These are phyloP conservation scores for Pseudogymnoascus sp. DNA, from an alignment of 2,329 filamentous ascomycete genomes.

Conservation along the genomic window DNA sequence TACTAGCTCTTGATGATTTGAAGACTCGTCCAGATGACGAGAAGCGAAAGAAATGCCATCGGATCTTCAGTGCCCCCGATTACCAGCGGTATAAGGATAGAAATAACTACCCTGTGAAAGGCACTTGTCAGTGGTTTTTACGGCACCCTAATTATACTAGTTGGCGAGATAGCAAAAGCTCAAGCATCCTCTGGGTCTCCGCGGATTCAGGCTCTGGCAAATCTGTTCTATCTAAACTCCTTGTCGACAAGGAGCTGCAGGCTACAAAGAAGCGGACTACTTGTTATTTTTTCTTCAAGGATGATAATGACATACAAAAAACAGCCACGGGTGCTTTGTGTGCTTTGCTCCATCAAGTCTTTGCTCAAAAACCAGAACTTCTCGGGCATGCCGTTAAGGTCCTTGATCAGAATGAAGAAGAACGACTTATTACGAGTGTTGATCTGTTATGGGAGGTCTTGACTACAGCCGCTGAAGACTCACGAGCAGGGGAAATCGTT, in stretches of 20 bases:
- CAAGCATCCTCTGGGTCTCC: slow-evolving; percentile 29
- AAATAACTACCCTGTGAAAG: slow-evolving; percentile 20
- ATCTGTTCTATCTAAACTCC: slow-evolving; percentile 31
- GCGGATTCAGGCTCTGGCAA: slow-evolving; percentile 35
- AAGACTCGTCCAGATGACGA: background rate
- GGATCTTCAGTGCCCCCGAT: background rate
- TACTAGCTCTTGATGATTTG: background rate
- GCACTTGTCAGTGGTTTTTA: slow-evolving; percentile 31
- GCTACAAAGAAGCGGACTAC: slow-evolving; percentile 18
- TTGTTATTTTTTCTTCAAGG: slow-evolving; percentile 40
- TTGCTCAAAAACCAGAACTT: slow-evolving; percentile 26
- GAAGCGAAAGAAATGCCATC: background rate
- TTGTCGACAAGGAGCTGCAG: slow-evolving; percentile 26
- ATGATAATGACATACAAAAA: slow-evolving; percentile 28
- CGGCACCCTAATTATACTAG: slow-evolving; percentile 23
- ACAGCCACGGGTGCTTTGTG: slow-evolving; percentile 31
- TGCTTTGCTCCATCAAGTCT: slow-evolving; percentile 34
- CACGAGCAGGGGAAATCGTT: slow-evolving; percentile 25
- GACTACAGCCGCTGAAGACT: slow-evolving; percentile 21
- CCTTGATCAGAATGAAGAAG: slow-evolving; percentile 22
- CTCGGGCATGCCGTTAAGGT: slow-evolving; percentile 28
- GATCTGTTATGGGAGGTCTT: slow-evolving; percentile 31
- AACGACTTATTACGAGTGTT: slow-evolving; percentile 19
- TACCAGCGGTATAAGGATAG: slow-evolving; percentile 30
- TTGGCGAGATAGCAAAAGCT: slow-evolving; percentile 24